These are phyloP conservation scores for Cladosporium sphaerospermum DNA, from an alignment of 2,329 filamentous ascomycete genomes.

Conservation along the genomic window DNA sequence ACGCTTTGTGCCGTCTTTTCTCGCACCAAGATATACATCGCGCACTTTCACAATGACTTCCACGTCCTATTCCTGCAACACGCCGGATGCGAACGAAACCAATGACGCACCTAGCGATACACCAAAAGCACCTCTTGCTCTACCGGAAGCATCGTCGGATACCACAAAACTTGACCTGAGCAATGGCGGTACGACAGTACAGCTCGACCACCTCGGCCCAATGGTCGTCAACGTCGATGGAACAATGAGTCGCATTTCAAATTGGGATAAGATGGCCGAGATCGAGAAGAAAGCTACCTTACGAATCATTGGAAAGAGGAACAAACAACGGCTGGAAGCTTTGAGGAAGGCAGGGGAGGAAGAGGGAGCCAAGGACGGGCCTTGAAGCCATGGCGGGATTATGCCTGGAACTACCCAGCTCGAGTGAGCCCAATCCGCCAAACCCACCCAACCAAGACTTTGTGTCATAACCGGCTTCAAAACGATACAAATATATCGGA, in stretches of 20 bases:
- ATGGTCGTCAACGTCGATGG: slow-evolving; percentile 70
- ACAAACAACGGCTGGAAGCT: slow-evolving; percentile 54
- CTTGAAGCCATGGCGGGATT: no score
- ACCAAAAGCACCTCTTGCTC: slow-evolving; percentile 14
- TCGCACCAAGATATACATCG: neutral
- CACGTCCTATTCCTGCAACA: neutral
- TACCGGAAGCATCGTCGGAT: slow-evolving; percentile 17
- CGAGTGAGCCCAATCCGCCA: no score
- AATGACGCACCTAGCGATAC: neutral
- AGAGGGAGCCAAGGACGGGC: neutral
- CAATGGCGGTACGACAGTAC: slow-evolving; percentile 38
- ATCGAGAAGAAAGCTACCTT: slow-evolving; percentile 62
- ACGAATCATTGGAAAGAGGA: slow-evolving; percentile 61
- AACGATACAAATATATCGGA: no score
- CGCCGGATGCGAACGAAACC: neutral
- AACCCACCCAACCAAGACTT: no score
- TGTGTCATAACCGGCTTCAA: no score
- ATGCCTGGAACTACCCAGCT: no score
- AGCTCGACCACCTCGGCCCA: slow-evolving; percentile 63
- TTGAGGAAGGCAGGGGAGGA: slow-evolving; percentile 40
- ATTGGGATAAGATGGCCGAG: slow-evolving; percentile 67
- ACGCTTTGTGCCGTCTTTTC: neutral
- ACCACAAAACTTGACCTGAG: slow-evolving; percentile 28
- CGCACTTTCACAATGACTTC: slow-evolving; percentile 7
- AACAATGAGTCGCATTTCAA: slow-evolving; percentile 62